Base-by-base conservation (phyloP, 2,329 filamentous ascomycete genomes). In the Zymoseptoria ardabiliae region DNA sequence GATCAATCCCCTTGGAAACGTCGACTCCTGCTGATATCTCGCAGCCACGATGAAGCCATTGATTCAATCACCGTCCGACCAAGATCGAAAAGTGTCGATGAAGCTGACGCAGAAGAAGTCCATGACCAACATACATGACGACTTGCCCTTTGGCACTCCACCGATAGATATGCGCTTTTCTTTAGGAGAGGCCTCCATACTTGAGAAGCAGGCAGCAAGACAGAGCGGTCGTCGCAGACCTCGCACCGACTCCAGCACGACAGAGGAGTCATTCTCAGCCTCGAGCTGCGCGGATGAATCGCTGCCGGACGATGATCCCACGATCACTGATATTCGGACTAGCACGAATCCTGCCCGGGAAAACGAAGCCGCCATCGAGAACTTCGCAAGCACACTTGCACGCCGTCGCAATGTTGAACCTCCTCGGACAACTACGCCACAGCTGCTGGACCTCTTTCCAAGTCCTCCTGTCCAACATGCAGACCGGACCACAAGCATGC, bases 51-150 rank as follows among this genome's bases (percentile, higher is more conserved):
- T 68, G 66, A 67, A 63, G 55, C 57, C 56, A 4, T 52, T 62
- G 2, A 25, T 62, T 8, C 59, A 59, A 5, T 77, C 75, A 7
- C 75, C 75, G 3, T 76, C 75, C 2, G 65, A 63, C 13, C 69
- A 70, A 50, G 77, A 78, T 74, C 65, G 65, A 22, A 69, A 68
- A 49, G 63, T 77, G 10, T 78, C 76, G 4, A 68, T 69, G 58
- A 71, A 71, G n/a, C 66, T 78, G 13, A 74, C 71, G 1, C 69
- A 68, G 58, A 73, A 73, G 51, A 69, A 75, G 17, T 70, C 69
- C 3, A 63, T 61, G 45, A 70, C 58, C 3, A 69, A 65, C 51
- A 56, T 65, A 30, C 58, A 68, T 22, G 64, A 69, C 9, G 70
- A 73, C 8, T 58, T 76, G 2, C 66, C 67, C 9, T 67, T 75